phyloP scores from a whole-genome alignment of 805 yeast genomes.

The Jamesozyma jinghongensis region DNA sequence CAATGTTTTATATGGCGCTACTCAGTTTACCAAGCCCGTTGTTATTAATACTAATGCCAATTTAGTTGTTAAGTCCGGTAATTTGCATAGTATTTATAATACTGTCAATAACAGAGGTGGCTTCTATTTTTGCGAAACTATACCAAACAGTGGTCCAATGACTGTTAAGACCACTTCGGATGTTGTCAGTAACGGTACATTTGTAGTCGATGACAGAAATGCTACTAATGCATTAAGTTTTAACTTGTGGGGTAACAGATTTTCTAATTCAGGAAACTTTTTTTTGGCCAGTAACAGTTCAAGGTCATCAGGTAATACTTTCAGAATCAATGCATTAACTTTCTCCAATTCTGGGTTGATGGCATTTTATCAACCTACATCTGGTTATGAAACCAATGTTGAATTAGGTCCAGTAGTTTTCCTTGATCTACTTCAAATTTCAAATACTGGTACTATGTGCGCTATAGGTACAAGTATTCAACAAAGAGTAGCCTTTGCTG shows the following conservation, averaged over 20 bases:
- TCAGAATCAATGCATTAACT: background rate
- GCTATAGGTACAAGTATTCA: background rate
- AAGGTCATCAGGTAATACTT: background rate
- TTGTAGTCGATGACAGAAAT: background rate
- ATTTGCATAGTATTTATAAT: background rate
- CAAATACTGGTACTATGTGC: conserved; percentile 8
- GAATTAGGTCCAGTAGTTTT: background rate
- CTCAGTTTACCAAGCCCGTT: background rate
- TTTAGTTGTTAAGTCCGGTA: background rate
- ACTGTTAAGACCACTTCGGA: background rate
- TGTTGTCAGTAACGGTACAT: background rate
- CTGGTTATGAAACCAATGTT: background rate
- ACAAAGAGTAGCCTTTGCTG: conserved; percentile 3
- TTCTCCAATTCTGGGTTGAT: background rate
- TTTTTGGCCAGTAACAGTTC: background rate
- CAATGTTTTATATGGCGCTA: background rate
- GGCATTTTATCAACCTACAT: background rate
- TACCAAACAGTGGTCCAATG: background rate
- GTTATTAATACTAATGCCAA: background rate
- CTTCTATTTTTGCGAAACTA: background rate
- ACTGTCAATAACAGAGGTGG: background rate
- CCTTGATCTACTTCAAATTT: background rate
- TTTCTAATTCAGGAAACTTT: background rate
- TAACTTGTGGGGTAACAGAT: background rate
- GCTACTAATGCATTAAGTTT: background rate